phyloP scores from a whole-genome alignment of 495 filamentous ascomycete species.

The Podospora appendiculata region DNA sequence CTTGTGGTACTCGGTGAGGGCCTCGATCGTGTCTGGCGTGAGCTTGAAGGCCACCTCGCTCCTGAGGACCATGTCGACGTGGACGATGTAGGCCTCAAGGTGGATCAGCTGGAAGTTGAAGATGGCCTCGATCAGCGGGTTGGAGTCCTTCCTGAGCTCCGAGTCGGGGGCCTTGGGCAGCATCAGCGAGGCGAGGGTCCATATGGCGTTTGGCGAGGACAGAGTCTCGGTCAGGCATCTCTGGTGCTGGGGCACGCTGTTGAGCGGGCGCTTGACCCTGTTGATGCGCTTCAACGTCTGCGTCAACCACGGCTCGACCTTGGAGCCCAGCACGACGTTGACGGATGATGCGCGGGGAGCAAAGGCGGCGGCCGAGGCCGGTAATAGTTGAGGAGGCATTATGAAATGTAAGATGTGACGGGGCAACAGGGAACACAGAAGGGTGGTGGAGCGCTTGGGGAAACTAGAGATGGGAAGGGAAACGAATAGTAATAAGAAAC shows the following conservation, averaged over 20 bases:
- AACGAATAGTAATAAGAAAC: constrained; percentile 49
- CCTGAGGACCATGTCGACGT: constrained; percentile 97
- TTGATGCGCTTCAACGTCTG: constrained; percentile 96
- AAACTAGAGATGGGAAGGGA: constrained; percentile 40
- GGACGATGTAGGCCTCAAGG: constrained; percentile 95
- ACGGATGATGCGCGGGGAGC: constrained; percentile 85
- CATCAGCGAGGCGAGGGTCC: constrained; percentile 92
- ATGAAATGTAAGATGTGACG: constrained; percentile 21
- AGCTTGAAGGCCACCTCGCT: constrained; percentile 99
- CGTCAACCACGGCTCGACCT: constrained; percentile 97
- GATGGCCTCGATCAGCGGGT: constrained; percentile 83
- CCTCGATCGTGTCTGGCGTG: constrained; percentile 92
- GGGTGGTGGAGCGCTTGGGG: constrained; percentile 42
- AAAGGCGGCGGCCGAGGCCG: constrained; percentile 93
- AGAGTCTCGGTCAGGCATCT: constrained; percentile 95
- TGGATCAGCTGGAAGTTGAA: constrained; percentile 94
- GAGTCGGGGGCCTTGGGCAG: constrained; percentile 84
- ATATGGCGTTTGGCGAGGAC: constrained; percentile 85
- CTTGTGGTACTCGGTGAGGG: constrained; percentile 94
- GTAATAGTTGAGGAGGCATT: constrained; percentile 90
- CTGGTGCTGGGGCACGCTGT: constrained; percentile 94
- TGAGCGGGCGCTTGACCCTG: constrained; percentile 92
- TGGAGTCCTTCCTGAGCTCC: constrained; percentile 75
- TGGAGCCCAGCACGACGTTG: constrained; percentile 87
- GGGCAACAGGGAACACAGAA: constrained; percentile 26